Evolutionary conservation across 2,329 filamentous ascomycete genomes (phyloP).

Genomic region (Pseudohalonectria lignicola): DNA sequence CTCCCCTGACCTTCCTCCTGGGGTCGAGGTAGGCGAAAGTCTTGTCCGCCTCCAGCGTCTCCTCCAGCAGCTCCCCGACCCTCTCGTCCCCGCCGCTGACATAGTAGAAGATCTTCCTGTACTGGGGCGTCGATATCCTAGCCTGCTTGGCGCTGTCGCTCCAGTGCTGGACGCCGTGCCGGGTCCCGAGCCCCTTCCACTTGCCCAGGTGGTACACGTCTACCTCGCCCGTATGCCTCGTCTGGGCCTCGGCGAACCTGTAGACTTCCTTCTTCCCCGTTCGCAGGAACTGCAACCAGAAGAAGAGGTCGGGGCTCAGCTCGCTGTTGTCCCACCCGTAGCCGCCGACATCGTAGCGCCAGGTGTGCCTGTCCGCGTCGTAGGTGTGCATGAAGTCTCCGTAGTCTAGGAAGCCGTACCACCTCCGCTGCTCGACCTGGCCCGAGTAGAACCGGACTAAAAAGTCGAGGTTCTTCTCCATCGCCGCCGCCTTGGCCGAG

Average conservation of each 20-base stretch:
- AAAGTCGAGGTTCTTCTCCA: conserved; percentile 44
- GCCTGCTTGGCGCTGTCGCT: conserved; percentile 50
- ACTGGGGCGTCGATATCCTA: conserved; percentile 46
- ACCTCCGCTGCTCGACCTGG: conserved; percentile 44
- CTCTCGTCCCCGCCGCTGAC: conserved; percentile 47
- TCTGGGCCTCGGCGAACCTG: conserved; percentile 45
- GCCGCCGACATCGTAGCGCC: conserved; percentile 53
- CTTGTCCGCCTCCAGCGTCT: conserved; percentile 38
- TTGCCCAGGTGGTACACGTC: conserved; percentile 50
- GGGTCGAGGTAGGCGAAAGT: conserved; percentile 44
- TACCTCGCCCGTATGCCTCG: conserved; percentile 48
- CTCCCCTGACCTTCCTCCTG: conserved; percentile 44
- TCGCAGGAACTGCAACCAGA: conserved; percentile 52
- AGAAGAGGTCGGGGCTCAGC: conserved; percentile 49
- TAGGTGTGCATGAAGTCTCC: conserved; percentile 55
- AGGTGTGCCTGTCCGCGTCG: conserved; percentile 44
- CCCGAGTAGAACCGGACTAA: conserved; percentile 42
- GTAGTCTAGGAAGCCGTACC: conserved; percentile 54
- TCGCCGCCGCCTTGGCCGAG: conserved; percentile 20
- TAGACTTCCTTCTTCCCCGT: conserved; percentile 47
- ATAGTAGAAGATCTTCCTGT: conserved; percentile 46
- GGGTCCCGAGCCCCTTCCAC: conserved; percentile 48
- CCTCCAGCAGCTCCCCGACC: conserved; percentile 40
- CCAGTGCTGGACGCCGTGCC: conserved; percentile 53
- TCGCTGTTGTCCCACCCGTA: conserved; percentile 58